Evolutionary conservation across 805 yeast species (phyloP).

Genomic region (Sporopachydermia lactativora): DNA sequence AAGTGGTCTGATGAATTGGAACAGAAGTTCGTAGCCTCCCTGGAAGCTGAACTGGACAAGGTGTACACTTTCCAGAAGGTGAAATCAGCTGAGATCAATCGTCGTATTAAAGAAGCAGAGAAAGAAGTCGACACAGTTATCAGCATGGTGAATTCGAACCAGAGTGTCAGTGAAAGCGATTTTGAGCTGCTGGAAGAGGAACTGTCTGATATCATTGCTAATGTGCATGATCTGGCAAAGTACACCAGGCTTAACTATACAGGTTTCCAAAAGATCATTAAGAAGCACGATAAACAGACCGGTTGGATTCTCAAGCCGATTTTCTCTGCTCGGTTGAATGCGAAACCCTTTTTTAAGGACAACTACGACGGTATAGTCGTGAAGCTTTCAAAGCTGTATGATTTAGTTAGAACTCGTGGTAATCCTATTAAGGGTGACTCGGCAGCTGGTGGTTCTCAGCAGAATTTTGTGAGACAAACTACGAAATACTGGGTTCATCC

Average conservation of each 20-base stretch:
- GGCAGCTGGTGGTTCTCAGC: slow-evolving; percentile 96
- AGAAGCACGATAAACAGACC: slow-evolving; percentile 91
- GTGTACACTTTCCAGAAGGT: slow-evolving; percentile 85
- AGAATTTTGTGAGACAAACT: slow-evolving; percentile 95
- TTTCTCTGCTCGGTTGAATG: slow-evolving; percentile 81
- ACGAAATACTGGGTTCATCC: slow-evolving; percentile 99
- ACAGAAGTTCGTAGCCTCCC: slow-evolving; percentile 57
- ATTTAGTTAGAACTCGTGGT: slow-evolving; percentile 89
- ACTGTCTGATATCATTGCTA: slow-evolving; percentile 80
- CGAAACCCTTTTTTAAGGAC: slow-evolving; percentile 93
- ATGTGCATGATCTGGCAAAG: slow-evolving; percentile 92
- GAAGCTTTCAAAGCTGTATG: slow-evolving; percentile 77
- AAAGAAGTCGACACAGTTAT: slow-evolving; percentile 55
- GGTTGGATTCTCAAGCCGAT: slow-evolving; percentile 73
- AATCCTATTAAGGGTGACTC: slow-evolving; percentile 92
- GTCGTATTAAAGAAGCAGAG: slow-evolving; percentile 77
- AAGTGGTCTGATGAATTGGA: slow-evolving; percentile 70
- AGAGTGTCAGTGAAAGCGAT: slow-evolving; percentile 46
- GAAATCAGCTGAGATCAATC: slow-evolving; percentile 70
- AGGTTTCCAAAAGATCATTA: slow-evolving; percentile 92
- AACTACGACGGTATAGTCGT: slow-evolving; percentile 85
- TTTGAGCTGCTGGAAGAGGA: slow-evolving; percentile 67
- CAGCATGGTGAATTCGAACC: slow-evolving; percentile 32
- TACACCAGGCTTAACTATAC: slow-evolving; percentile 89
- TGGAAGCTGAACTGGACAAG: slow-evolving; percentile 83